These are phyloP conservation scores for Cystobasidium slooffiae DNA, from an alignment of 1,284 basidiomycete genomes.

Conservation along the genomic window DNA sequence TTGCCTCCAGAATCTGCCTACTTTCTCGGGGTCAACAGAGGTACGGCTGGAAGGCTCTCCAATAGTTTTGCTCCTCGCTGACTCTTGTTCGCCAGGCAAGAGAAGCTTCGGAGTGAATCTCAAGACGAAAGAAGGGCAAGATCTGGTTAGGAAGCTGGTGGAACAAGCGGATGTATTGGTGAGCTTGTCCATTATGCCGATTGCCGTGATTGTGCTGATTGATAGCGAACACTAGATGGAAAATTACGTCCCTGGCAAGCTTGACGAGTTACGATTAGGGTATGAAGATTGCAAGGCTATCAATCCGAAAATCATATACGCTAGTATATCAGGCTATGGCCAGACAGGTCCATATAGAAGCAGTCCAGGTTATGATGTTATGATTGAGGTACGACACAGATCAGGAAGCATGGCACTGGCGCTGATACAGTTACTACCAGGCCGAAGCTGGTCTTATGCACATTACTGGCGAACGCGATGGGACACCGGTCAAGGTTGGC, in stretches of 20 bases:
- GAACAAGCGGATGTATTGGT: conserved; percentile 80
- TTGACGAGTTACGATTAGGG: conserved; percentile 80
- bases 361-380: conserved; percentile 85
- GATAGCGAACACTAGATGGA: conserved; percentile 45
- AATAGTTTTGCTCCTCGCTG: conserved; percentile 62
- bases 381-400: conserved; percentile 22
- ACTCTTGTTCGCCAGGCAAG: conserved; percentile 20
- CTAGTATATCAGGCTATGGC: conserved; percentile 88
- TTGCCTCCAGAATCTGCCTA: conserved; percentile 90
- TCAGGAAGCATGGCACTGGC: neutral
- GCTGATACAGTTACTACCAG: conserved; percentile 65
- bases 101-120: conserved; percentile 76
- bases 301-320: conserved; percentile 83
- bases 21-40: conserved; percentile 82
- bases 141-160: conserved; percentile 75
- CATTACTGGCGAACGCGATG: conserved; percentile 88
- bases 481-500: conserved; percentile 75
- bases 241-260: conserved; percentile 65
- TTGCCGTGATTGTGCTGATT: neutral
- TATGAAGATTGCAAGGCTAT: conserved; percentile 79
- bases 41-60: too few species aligned
- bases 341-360: conserved; percentile 86
- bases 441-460: conserved; percentile 93
- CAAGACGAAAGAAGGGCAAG: conserved; percentile 76
- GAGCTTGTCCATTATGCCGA: neutral